Evolutionary conservation across 768 basidiomycete species (phyloP).

Genomic region (Boletus eberwhitei): DNA sequence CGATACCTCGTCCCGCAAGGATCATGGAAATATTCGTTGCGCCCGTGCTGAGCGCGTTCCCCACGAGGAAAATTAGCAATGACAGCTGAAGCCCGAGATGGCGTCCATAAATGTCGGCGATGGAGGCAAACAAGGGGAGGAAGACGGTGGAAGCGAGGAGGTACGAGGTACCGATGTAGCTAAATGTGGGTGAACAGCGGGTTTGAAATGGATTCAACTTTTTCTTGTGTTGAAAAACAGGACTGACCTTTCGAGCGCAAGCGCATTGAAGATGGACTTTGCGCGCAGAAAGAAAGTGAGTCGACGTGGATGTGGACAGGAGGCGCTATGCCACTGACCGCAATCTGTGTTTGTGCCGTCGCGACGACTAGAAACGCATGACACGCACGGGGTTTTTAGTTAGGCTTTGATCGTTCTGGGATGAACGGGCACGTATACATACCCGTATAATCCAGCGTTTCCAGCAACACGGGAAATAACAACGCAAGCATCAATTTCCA

Average conservation of each 20-base stretch:
- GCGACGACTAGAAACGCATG: constrained; percentile 39
- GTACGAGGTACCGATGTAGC: constrained; percentile 51
- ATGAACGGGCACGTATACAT: background rate
- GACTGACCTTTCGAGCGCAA: constrained; percentile 25
- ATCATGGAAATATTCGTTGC: constrained; percentile 44
- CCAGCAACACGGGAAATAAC: constrained; percentile 41
- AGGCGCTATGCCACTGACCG: constrained; percentile 29
- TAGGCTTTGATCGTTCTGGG: too few relatives aligned
- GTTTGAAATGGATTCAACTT: background rate
- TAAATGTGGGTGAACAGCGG: constrained; percentile 3
- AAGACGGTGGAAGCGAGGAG: constrained; percentile 52
- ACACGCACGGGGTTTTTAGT: too few relatives aligned
- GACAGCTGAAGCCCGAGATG: constrained; percentile 45
- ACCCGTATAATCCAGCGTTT: constrained; percentile 34
- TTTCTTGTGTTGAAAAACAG: background rate
- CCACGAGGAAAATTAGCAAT: constrained; percentile 43
- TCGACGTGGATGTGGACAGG: background rate
- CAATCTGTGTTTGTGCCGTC: constrained; percentile 50
- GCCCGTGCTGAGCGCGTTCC: constrained; percentile 47
- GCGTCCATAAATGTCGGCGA: constrained; percentile 51
- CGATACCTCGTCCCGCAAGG: constrained; percentile 45
- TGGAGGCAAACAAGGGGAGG: constrained; percentile 47
- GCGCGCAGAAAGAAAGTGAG: background rate
- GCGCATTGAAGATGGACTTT: constrained; percentile 30
- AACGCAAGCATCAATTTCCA: constrained; percentile 35